A percentile compares a stretch with the other conserved stretches of the same genome.
These are phyloP conservation scores for Russula griseocarnosa DNA, from an alignment of 768 basidiomycete genomes.

Conservation along the genomic window DNA sequence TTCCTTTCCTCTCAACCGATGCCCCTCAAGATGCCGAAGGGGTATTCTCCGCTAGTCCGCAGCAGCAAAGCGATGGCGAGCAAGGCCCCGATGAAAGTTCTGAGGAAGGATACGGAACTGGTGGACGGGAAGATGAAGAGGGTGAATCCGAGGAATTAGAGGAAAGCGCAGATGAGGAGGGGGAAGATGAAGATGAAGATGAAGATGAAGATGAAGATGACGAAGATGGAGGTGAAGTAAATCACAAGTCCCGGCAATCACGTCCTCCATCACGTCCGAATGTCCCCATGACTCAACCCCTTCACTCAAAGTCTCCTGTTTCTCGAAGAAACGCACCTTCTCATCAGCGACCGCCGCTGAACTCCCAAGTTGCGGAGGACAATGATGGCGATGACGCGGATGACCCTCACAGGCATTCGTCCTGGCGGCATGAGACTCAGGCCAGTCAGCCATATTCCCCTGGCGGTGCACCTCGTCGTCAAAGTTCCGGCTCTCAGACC, in stretches of 20 bases:
- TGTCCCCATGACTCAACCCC: neutral
- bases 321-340: constrained; percentile 13
- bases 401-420: constrained; percentile 4
- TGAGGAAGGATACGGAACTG: constrained; percentile 10
- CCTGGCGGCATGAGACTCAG: neutral
- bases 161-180: constrained; percentile 14
- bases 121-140: constrained; percentile 3
- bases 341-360: constrained; percentile 17
- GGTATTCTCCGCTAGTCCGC: constrained; percentile 10
- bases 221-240: constrained; percentile 7
- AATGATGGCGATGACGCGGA: constrained; percentile 11
- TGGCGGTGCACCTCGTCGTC: constrained; percentile 17
- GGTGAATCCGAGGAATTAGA: neutral
- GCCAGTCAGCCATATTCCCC: constrained; percentile 14
- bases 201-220: constrained; percentile 8
- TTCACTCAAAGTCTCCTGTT: constrained; percentile 16
- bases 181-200: constrained; percentile 11
- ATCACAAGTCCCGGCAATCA: constrained; percentile 10
- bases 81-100: neutral
- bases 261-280: constrained; percentile 13
- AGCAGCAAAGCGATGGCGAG: constrained; percentile 7
- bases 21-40: neutral
- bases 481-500: constrained; percentile 14
- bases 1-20: neutral
- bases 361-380: constrained; percentile 6